Evolutionary conservation across 73 alveolate genomes (phyloP).

Genomic region (Blepharisma japonicum): DNA sequence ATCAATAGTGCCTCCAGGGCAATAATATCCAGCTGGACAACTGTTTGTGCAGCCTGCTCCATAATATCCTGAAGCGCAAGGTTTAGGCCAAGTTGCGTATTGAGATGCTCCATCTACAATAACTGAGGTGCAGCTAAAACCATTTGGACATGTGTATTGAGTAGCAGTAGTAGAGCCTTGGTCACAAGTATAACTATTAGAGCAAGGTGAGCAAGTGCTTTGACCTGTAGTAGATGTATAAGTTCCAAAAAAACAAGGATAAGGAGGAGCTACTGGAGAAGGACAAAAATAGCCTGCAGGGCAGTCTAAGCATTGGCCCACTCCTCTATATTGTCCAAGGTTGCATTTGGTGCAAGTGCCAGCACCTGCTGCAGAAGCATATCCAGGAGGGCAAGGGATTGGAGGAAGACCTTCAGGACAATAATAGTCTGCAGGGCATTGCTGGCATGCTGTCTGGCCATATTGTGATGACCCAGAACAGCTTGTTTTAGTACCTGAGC

Average conservation of each 20-base stretch:
- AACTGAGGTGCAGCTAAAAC: neutral
- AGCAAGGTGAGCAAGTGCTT: neutral
- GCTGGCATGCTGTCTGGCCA: neutral
- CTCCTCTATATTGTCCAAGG: constrained; percentile 40
- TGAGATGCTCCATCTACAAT: neutral
- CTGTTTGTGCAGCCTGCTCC: constrained; percentile 27
- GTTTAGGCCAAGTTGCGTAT: constrained; percentile 4
- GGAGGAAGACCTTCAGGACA: constrained; percentile 27
- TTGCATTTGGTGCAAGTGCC: constrained; percentile 45
- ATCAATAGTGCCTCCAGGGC: constrained; percentile 36
- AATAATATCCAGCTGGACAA: constrained; percentile 66
- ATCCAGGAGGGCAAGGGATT: constrained; percentile 32
- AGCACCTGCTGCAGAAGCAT: constrained; percentile 35
- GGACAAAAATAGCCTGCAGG: constrained; percentile 69
- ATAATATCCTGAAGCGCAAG: constrained; percentile 33
- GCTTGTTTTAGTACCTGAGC: neutral
- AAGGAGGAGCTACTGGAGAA: constrained; percentile 1
- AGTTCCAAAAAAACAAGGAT: neutral
- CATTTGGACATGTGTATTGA: neutral
- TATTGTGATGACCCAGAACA: neutral
- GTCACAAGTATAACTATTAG: neutral
- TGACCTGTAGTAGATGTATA: neutral
- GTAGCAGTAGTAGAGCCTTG: constrained; percentile 21
- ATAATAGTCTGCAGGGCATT: constrained; percentile 40
- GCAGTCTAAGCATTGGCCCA: constrained; percentile 44